These are phyloP conservation scores for Clarireedia homoeocarpa DNA, from an alignment of 2,329 filamentous ascomycete genomes.

Conservation along the genomic window DNA sequence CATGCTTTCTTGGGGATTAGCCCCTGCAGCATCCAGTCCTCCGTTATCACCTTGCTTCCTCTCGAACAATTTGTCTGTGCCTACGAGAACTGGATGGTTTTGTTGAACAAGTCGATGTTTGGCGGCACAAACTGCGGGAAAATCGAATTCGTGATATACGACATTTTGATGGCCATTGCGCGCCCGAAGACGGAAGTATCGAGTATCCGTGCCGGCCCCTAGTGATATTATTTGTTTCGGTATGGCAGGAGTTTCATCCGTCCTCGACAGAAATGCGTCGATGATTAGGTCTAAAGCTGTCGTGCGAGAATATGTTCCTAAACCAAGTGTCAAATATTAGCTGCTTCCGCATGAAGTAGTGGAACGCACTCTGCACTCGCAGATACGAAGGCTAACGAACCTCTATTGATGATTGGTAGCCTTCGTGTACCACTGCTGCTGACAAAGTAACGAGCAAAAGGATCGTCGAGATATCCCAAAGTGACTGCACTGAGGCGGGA, in stretches of 20 bases:
- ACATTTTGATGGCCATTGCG: constrained; percentile 34
- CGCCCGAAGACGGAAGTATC: constrained; percentile 62
- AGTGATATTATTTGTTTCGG: constrained; percentile 78
- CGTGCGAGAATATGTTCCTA: constrained; percentile 90
- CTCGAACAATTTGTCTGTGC: background rate
- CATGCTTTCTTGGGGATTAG: constrained; percentile 14
- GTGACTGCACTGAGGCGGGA: constrained; percentile 85
- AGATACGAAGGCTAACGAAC: constrained; percentile 37
- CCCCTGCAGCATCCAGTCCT: constrained; percentile 28
- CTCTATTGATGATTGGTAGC: constrained; percentile 89
- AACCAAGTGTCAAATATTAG: background rate
- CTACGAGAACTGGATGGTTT: background rate
- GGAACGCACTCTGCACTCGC: constrained; percentile 3
- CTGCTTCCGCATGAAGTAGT: background rate
- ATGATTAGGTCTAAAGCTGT: constrained; percentile 75
- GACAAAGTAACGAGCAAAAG: constrained; percentile 66
- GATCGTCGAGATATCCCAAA: constrained; percentile 76
- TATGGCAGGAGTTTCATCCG: constrained; percentile 12
- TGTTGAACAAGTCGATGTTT: constrained; percentile 32
- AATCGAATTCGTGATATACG: constrained; percentile 90
- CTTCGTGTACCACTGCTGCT: constrained; percentile 50
- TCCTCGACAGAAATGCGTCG: constrained; percentile 51
- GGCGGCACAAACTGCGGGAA: constrained; percentile 60
- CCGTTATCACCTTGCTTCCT: background rate
- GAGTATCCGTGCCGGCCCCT: constrained; percentile 88